Percentiles rank a stretch among this genome's conserved stretches.
Evolutionary conservation across 106 monocot species (phyloP).

Genomic region (Allium fistulosum): DNA sequence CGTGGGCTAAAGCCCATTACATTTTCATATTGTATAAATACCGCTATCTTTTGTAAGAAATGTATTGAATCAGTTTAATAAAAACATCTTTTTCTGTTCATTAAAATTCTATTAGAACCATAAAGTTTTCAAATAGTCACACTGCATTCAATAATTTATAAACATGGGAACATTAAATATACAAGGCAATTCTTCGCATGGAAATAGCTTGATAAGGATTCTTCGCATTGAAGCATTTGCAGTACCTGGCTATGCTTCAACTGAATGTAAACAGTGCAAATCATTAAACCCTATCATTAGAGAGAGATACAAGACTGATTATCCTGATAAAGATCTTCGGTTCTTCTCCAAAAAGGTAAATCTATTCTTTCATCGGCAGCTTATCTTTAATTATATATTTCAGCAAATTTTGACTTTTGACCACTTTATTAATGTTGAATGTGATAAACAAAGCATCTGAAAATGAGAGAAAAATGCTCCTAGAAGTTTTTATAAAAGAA

Average conservation of each 20-base stretch:
- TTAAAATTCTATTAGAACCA: too few relatives aligned
- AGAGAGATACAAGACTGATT: constrained; percentile 93
- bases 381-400: background rate
- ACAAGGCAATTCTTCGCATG: too few relatives aligned
- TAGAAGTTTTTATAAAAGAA: background rate
- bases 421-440: background rate
- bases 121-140: too few relatives aligned
- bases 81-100: too few relatives aligned
- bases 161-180: too few relatives aligned
- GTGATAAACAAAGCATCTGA: background rate
- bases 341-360: constrained; percentile 95
- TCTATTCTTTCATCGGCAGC: background rate
- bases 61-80: too few relatives aligned
- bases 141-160: too few relatives aligned
- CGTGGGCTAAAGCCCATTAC: too few relatives aligned
- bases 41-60: too few relatives aligned
- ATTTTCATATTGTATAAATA: too few relatives aligned
- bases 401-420: background rate
- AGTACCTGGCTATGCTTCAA: constrained; percentile 95
- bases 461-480: background rate
- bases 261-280: constrained; percentile 94
- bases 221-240: constrained; percentile 89
- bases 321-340: constrained; percentile 95
- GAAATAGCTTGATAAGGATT: constrained; percentile 90
- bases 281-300: constrained; percentile 95